Conservation (phyloP, 163 green algal species). For the Smithsoniella earleae region DNA sequence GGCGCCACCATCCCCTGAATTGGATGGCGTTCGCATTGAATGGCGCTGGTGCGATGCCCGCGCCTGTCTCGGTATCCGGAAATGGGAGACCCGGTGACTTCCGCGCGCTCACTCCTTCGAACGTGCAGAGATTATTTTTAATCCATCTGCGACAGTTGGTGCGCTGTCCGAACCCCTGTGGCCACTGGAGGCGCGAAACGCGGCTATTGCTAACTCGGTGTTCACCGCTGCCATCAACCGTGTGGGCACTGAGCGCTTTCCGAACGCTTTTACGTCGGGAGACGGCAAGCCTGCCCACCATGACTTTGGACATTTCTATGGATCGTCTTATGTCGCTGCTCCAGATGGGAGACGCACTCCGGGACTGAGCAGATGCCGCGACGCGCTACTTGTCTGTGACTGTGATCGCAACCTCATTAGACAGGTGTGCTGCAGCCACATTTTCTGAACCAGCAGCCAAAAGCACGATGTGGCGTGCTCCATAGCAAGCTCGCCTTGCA, state of each 20-base stretch:
- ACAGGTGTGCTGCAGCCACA: constrained; percentile 42
- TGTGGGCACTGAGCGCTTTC: constrained; percentile 87
- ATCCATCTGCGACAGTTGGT: constrained; percentile 84
- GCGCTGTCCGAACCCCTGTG: constrained; percentile 72
- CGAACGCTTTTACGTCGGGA: constrained; percentile 84
- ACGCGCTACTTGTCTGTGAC: constrained; percentile 83
- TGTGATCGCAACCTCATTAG: constrained; percentile 79
- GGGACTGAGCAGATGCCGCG: constrained; percentile 55
- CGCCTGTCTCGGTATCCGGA: background rate
- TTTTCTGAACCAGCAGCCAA: too few relatives aligned
- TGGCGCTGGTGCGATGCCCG: constrained; percentile 15
- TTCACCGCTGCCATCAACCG: constrained; percentile 88
- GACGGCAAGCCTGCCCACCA: constrained; percentile 82
- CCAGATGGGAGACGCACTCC: constrained; percentile 81
- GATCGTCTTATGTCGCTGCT: constrained; percentile 83
- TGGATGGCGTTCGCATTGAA: constrained; percentile 51
- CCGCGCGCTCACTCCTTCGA: too few relatives aligned
- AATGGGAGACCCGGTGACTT: too few relatives aligned
- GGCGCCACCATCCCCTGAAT: constrained; percentile 90
- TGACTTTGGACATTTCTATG: constrained; percentile 97
- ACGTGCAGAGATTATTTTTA: constrained; percentile 96
- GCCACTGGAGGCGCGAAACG: constrained; percentile 85
- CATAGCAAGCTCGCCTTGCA: background rate
- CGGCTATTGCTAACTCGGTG: constrained; percentile 86
- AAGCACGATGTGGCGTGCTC: too few relatives aligned